Base-by-base conservation (phyloP, 257 asterid genomes). In the Solanum neorickii region DNA sequence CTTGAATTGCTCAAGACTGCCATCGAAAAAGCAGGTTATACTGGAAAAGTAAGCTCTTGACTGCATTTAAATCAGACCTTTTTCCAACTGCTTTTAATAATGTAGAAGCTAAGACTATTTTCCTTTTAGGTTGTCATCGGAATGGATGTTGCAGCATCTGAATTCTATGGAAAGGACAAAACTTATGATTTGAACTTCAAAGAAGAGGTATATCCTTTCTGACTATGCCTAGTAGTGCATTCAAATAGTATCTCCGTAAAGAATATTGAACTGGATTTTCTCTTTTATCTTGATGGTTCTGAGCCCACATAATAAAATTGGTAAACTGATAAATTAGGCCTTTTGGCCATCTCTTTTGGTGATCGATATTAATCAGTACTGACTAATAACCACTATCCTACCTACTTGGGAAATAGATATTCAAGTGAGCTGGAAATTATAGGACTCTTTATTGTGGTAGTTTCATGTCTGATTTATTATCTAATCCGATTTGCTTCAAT, bases 111-210 rank as follows among this genome's bases (percentile, higher is more conserved):
- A 14, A 66, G 23, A 68, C 14, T 68, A 93, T 76, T 39, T 86
- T 72, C 85, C 77, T 16, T 35, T 1, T 82, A 95, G 99, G 98
- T 97, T 87, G 99, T 96, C 31, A 97, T 96, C 31, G 99, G 99
- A 33, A 97, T 97, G 98, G 99, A 97, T 88, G 99, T 97, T 88
- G 99, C 99, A 52, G 99, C 99, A 37, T 97, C 99, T 88, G 99
- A 96, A 88, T 97, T 97, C 87, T 97, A 95, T 85, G 98, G 98
- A 70, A 68, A 91, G 14, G 98, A 95, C 85, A 92, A 94, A 93
- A 92, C 93, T 16, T 95, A 95, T 14, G 99, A 97, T 86, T 89
- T 95, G 97, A 96, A 97, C 94, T 97, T 97, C 92, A 97, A 97
- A 88, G 99, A 97, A 92, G 98, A 96, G 96, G 99, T 89, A 88